These are phyloP conservation scores for Serendipita indica DNA, from an alignment of 768 basidiomycete genomes.

Conservation along the genomic window DNA sequence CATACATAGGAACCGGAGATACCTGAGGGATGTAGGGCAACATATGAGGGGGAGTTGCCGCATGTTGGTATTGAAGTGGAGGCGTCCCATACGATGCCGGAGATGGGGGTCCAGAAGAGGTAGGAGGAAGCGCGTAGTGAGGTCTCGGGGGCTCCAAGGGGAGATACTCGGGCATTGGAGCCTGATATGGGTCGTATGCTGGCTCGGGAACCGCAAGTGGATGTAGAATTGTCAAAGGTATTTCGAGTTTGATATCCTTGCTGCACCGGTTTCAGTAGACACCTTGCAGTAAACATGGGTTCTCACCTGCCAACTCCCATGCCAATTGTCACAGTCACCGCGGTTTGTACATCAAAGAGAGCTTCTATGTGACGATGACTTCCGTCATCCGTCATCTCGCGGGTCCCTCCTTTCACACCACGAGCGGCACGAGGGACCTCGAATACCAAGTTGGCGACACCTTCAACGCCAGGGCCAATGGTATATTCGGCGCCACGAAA, in stretches of 20 bases:
- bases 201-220: constrained; percentile 39
- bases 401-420: constrained; percentile 46
- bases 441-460: constrained; percentile 64
- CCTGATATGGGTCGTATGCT: constrained; percentile 16
- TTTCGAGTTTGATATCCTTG: constrained; percentile 50
- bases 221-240: constrained; percentile 51
- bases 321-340: constrained; percentile 45
- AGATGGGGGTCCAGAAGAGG: not conserved
- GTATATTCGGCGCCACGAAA: constrained; percentile 65
- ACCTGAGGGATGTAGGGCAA: constrained; percentile 23
- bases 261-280: constrained; percentile 25
- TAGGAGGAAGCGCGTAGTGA: not conserved
- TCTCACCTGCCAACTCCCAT: constrained; percentile 33
- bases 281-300: constrained; percentile 9
- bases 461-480: constrained; percentile 58
- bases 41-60: constrained; percentile 21
- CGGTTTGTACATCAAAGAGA: constrained; percentile 56
- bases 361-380: constrained; percentile 26
- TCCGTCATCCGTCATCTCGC: constrained; percentile 37
- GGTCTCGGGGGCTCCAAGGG: not conserved
- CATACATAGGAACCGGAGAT: constrained; percentile 2
- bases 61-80: constrained; percentile 8
- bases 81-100: constrained; percentile 10
- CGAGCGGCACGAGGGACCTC: constrained; percentile 57
- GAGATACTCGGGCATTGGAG: constrained; percentile 10